Evolutionary conservation across 2,329 filamentous ascomycete species (phyloP).

Genomic region (Fusarium sp.): DNA sequence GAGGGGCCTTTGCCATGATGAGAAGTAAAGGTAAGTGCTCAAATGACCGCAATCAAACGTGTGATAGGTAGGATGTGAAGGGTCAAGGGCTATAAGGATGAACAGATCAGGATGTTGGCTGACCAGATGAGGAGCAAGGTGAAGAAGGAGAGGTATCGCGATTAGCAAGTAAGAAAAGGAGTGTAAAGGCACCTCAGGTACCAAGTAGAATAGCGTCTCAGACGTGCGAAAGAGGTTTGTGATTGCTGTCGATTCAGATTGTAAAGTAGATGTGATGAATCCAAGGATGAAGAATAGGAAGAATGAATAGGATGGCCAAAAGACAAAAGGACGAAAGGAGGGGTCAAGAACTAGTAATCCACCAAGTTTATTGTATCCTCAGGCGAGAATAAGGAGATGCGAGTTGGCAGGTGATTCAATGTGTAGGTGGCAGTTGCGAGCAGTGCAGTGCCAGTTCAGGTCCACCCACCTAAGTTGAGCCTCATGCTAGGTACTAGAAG

Average conservation of each 20-base stretch:
- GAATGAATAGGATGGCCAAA: conserved; percentile 14
- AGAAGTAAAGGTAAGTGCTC: conserved; percentile 1
- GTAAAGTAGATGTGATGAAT: conserved; percentile 34
- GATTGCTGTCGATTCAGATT: conserved; percentile 36
- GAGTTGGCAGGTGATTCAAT: conserved; percentile 30
- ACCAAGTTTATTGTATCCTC: conserved; percentile 30
- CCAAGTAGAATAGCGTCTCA: conserved; percentile 26
- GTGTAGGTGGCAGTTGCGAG: conserved; percentile 43
- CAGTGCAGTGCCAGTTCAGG: conserved; percentile 20
- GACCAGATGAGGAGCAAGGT: conserved; percentile 14
- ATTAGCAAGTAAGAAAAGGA: conserved; percentile 36
- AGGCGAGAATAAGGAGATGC: conserved; percentile 38
- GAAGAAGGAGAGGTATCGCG: conserved; percentile 11
- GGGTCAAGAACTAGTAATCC: conserved; percentile 6
- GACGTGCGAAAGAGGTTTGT: conserved; percentile 20
- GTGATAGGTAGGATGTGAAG: conserved; percentile 1
- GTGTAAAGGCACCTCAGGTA: conserved; percentile 29
- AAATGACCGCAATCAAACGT: conserved; percentile 13
- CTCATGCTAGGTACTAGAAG: neutral
- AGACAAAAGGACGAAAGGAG: conserved; percentile 7
- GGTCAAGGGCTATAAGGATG: conserved; percentile 13
- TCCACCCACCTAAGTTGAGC: conserved; percentile 7
- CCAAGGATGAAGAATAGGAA: conserved; percentile 38
- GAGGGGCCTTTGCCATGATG: conserved; percentile 36
- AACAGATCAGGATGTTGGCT: conserved; percentile 21